Conservation (phyloP, 305 asterid species). For the Plantago rigida region DNA sequence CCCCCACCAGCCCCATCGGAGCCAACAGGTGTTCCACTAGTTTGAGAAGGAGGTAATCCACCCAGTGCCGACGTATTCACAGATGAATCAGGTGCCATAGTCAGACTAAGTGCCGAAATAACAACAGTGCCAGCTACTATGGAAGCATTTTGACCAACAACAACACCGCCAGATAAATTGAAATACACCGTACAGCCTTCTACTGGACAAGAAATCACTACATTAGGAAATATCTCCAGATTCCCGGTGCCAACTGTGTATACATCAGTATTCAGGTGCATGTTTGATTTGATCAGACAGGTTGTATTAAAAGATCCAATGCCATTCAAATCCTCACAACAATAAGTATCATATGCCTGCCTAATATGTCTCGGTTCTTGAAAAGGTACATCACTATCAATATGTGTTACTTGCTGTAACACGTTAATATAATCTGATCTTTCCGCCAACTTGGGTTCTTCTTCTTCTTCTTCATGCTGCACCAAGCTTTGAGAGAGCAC, state of each 20-base stretch:
- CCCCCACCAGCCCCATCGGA: constrained; percentile 92
- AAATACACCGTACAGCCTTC: constrained; percentile 71
- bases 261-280: constrained; percentile 40
- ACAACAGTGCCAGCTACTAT: constrained; percentile 70
- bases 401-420: constrained; percentile 30
- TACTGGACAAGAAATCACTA: constrained; percentile 59
- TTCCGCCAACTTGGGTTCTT: constrained; percentile 26
- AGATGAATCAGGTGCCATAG: constrained; percentile 58
- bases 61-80: constrained; percentile 71
- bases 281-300: constrained; percentile 55
- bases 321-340: constrained; percentile 87
- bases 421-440: constrained; percentile 29
- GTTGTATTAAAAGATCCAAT: constrained; percentile 78
- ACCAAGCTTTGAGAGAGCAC: constrained; percentile 36
- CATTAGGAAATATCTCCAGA: constrained; percentile 71
- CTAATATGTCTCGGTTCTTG: constrained; percentile 25
- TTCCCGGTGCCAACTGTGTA: constrained; percentile 61
- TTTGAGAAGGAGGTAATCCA: constrained; percentile 81
- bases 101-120: constrained; percentile 49
- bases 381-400: constrained; percentile 17
- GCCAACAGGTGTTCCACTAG: constrained; percentile 94
- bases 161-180: constrained; percentile 69
- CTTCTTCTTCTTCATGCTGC: constrained; percentile 29
- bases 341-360: constrained; percentile 31
- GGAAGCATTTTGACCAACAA: constrained; percentile 66